These are phyloP conservation scores for Rhododendron molle DNA, from an alignment of 148 eudicot genomes.

Conservation along the genomic window DNA sequence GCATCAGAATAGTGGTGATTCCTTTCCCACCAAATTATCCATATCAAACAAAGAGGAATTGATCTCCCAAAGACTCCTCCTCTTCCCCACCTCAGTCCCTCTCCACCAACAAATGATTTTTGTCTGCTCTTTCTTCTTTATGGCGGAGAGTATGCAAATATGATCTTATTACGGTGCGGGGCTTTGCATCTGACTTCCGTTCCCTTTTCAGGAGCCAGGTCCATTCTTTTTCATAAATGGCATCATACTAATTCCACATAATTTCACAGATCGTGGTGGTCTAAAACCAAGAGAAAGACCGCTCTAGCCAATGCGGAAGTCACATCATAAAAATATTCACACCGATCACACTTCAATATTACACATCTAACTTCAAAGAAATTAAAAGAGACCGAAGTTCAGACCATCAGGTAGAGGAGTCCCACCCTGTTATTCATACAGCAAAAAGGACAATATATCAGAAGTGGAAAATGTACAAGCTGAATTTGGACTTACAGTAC, in stretches of 20 bases:
- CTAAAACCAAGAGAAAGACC: neutral
- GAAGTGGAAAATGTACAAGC: neutral
- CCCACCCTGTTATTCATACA: neutral
- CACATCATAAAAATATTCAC: neutral
- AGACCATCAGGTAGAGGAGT: neutral
- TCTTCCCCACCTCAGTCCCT: neutral
- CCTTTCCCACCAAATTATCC: neutral
- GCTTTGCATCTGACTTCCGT: neutral
- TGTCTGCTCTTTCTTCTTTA: neutral
- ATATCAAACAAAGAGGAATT: neutral
- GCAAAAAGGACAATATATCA: neutral
- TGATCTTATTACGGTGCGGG: neutral
- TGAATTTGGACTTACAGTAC: slow-evolving; percentile 47
- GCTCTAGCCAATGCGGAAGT: neutral
- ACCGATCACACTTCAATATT: neutral
- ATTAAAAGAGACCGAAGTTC: neutral
- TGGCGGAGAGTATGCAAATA: neutral
- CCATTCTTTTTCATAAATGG: no score
- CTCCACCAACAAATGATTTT: neutral
- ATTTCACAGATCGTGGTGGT: neutral
- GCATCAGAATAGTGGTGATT: neutral
- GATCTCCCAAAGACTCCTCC: neutral
- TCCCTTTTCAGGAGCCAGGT: neutral
- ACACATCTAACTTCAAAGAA: neutral
- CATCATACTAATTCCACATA: no score